Conservation (phyloP, 1,139 yeast genomes). For the Magnusiomyces ingens region DNA sequence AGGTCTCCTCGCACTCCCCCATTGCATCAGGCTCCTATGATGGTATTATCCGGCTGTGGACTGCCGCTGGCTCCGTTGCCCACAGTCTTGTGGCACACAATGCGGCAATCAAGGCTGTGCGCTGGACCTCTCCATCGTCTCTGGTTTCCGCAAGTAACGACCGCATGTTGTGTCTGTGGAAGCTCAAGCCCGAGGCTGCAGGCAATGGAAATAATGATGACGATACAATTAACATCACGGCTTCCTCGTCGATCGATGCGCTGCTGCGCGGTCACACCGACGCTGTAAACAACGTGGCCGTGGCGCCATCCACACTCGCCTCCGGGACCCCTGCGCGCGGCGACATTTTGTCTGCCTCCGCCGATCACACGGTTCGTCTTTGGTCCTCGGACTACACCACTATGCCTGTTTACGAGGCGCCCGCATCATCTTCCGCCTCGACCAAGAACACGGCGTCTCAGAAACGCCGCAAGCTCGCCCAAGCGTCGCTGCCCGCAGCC, state of each 20-base stretch:
- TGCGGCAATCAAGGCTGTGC: conserved; percentile 75
- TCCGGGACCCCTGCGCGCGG: conserved; percentile 31
- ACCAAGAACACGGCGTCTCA: conserved; percentile 65
- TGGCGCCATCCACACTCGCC: conserved; percentile 30
- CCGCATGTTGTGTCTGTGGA: conserved; percentile 85
- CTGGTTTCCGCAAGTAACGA: conserved; percentile 85
- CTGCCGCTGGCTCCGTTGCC: conserved; percentile 73
- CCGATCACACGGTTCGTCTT: conserved; percentile 71
- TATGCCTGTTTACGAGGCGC: conserved; percentile 67
- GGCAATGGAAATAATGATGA: conserved; percentile 42
- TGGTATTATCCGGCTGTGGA: conserved; percentile 88
- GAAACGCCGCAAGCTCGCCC: conserved; percentile 78
- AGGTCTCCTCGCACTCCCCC: conserved; percentile 29
- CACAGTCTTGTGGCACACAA: conserved; percentile 83
- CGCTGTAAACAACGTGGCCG: conserved; percentile 73
- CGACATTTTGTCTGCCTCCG: conserved; percentile 75
- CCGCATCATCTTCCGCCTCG: conserved; percentile 30
- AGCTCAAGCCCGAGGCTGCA: conserved; percentile 43
- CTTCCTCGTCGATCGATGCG: conserved; percentile 49
- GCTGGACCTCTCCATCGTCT: conserved; percentile 43
- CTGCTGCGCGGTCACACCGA: conserved; percentile 85
- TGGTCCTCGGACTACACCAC: conserved; percentile 88
- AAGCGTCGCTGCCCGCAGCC: conserved; percentile 51
- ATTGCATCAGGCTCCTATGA: conserved; percentile 90
- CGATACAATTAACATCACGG: conserved; percentile 20